phyloP scores from a whole-genome alignment of 352 stramenopile species.

The Phytophthora europaea region DNA sequence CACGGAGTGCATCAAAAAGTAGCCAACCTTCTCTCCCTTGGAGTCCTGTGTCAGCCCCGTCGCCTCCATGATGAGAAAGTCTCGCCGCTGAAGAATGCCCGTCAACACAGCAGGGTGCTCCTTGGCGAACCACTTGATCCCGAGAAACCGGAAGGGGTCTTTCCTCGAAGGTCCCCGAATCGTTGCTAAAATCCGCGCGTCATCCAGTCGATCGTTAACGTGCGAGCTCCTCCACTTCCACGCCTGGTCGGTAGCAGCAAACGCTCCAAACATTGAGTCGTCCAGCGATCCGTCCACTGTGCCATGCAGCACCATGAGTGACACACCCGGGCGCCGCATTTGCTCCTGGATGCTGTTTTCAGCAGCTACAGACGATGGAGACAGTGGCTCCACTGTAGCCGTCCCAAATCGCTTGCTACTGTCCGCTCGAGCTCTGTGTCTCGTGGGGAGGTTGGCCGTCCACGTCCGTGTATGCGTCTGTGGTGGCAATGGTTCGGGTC shows the following conservation, averaged over 20 bases:
- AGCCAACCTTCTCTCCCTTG: slow-evolving; percentile 48
- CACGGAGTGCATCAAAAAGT: slow-evolving; percentile 66
- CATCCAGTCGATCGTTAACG: slow-evolving; percentile 56
- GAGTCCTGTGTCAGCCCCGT: slow-evolving; percentile 47
- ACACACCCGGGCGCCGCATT: slow-evolving; percentile 34
- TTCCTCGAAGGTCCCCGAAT: slow-evolving; percentile 37
- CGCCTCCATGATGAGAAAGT: slow-evolving; percentile 62
- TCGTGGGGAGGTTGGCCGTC: not conserved
- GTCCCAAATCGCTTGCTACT: slow-evolving; percentile 8
- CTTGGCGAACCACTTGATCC: slow-evolving; percentile 70
- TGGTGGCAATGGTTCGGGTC: not conserved
- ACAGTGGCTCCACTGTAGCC: not conserved
- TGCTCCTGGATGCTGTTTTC: slow-evolving; percentile 32
- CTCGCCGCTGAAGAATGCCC: slow-evolving; percentile 53
- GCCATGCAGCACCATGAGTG: slow-evolving; percentile 53
- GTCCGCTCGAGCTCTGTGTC: not conserved
- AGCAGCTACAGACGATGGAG: slow-evolving; percentile 5
- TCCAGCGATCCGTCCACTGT: slow-evolving; percentile 55
- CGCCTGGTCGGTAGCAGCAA: slow-evolving; percentile 47
- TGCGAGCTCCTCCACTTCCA: slow-evolving; percentile 57
- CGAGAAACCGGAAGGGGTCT: slow-evolving; percentile 59
- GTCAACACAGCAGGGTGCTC: slow-evolving; percentile 48
- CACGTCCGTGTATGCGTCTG: slow-evolving; percentile 4
- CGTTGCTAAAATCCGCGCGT: slow-evolving; percentile 50
- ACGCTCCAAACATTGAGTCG: slow-evolving; percentile 55